phyloP scores from a whole-genome alignment of 2,329 filamentous ascomycete species.

The Stagonosporopsis rhizophila region DNA sequence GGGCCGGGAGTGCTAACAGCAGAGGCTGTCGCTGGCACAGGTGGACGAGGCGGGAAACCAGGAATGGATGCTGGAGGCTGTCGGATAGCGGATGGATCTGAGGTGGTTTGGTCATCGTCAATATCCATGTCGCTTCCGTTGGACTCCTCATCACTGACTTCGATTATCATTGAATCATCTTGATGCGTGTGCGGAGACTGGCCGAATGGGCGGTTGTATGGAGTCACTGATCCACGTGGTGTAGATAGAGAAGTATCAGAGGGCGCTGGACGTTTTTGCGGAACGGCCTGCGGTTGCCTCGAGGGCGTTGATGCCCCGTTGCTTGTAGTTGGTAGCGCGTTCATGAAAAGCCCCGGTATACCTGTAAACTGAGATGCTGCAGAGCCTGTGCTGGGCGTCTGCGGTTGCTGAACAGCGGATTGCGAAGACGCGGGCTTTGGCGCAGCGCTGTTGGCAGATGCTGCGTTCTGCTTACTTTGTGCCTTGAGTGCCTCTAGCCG shows the following conservation, averaged over 20 bases:
- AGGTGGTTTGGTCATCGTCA: slow-evolving; percentile 58
- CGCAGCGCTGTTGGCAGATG: slow-evolving; percentile 18
- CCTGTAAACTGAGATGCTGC: slow-evolving; percentile 38
- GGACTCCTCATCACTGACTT: slow-evolving; percentile 78
- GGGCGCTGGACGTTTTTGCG: slow-evolving; percentile 68
- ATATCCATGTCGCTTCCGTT: slow-evolving; percentile 71
- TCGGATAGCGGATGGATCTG: slow-evolving; percentile 18
- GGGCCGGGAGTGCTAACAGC: slow-evolving; percentile 43
- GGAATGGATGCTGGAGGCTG: slow-evolving; percentile 25
- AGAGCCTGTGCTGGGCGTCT: slow-evolving; percentile 7
- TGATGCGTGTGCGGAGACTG: slow-evolving; percentile 58
- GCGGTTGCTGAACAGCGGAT: slow-evolving; percentile 1
- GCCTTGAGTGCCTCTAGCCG: slow-evolving; percentile 72
- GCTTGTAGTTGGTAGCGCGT: slow-evolving; percentile 22
- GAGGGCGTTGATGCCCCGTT: slow-evolving; percentile 14
- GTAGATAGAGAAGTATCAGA: slow-evolving; percentile 68
- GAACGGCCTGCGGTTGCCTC: slow-evolving; percentile 16
- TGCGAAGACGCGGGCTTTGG: slow-evolving; percentile 4
- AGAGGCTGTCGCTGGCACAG: slow-evolving; percentile 32
- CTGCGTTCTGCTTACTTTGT: slow-evolving; percentile 23
- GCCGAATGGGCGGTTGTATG: slow-evolving; percentile 68
- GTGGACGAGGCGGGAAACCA: slow-evolving; percentile 37
- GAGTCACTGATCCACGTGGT: slow-evolving; percentile 31
- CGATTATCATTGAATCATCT: slow-evolving; percentile 75
- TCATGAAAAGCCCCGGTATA: slow-evolving; percentile 64